Conservation (phyloP, 2,329 filamentous ascomycete genomes). For the Penicillium sumatraense region DNA sequence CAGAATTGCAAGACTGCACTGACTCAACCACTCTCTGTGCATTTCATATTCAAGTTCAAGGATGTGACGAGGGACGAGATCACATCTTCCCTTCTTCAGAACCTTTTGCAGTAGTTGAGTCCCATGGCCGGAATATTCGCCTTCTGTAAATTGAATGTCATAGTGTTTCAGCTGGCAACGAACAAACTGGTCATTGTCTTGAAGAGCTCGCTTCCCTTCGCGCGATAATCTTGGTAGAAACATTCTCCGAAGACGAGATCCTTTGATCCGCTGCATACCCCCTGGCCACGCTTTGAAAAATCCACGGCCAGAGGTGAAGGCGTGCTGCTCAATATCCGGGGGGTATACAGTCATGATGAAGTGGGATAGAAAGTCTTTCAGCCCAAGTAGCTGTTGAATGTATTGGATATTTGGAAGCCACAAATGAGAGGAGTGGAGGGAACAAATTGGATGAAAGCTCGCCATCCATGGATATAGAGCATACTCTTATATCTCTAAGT, state of each 20-base stretch:
- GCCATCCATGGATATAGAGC: too few species aligned
- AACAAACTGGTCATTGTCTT: conserved; percentile 1
- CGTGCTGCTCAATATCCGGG: neutral
- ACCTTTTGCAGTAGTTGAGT: conserved; percentile 15
- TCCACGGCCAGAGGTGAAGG: neutral
- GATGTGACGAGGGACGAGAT: neutral
- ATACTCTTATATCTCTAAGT: too few species aligned
- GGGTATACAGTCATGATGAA: neutral
- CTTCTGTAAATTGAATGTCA: conserved; percentile 13
- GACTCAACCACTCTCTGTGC: neutral
- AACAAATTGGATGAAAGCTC: too few species aligned
- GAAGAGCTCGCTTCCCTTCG: neutral
- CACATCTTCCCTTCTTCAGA: conserved; percentile 12
- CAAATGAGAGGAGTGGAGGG: neutral
- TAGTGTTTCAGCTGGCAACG: conserved; percentile 21
- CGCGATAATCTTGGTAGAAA: conserved; percentile 10
- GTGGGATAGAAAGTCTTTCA: too few species aligned
- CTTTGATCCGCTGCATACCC: conserved; percentile 2
- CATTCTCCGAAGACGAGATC: conserved; percentile 4
- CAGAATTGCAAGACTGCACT: neutral
- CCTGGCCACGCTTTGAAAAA: neutral
- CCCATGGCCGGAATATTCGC: conserved; percentile 15
- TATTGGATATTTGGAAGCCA: neutral
- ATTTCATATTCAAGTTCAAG: neutral
- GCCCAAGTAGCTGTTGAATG: neutral